Base-by-base conservation (phyloP, 768 basidiomycete genomes). In the Suillus tomentosus region DNA sequence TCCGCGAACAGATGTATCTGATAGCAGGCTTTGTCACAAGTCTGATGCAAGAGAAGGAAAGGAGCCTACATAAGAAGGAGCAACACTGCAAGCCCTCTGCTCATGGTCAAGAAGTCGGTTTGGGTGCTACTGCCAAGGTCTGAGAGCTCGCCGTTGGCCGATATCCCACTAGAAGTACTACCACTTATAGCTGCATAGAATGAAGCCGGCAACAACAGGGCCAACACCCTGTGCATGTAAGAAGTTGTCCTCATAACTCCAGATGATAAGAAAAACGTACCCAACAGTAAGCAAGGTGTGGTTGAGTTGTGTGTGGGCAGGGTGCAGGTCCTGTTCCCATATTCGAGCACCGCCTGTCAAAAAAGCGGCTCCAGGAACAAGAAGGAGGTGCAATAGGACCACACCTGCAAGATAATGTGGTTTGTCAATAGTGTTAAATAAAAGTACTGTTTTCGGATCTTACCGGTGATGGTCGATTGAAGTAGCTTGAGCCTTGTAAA, bases 331-430 rank as follows among this genome's bases (percentile, higher is more conserved):
- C 73, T 92, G 90, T 57, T 89, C 82, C 70, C 84, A 77, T 34
- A 91, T 79, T 24, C 82, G 80, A n/a, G 85, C 86, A 53, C 90
- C 90, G 27, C 90, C 90, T 2, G 83, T 83, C n/a, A 91, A 78
- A 71, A 91, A 92, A 0, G 89, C 80, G 5, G 83, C 79, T 3
- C 90, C 90, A 0, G 90, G 90, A 51, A 92, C 79, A 15, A 92
- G 81, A 1, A 92, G 80, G 1, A 91, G 79, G 72, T 90, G 90
- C 11, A 92, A 79, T n/a, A 92, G 75, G 7, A 91, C 81, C 9
- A 92, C 90, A 19, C 90, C 88, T 86, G 64, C 8, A 58, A 24
- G 1, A 40, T 34, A 3, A 19, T 34, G 39, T 34, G 1, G 19
- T 19, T 34, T 45, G 14, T 57, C 11, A 37, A 40, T 19, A 39